Evolutionary conservation across 2,329 filamentous ascomycete species (phyloP), one percentile per base, ranked within the genome.

Genomic region (Beauveria scarabaeidicola): DNA sequence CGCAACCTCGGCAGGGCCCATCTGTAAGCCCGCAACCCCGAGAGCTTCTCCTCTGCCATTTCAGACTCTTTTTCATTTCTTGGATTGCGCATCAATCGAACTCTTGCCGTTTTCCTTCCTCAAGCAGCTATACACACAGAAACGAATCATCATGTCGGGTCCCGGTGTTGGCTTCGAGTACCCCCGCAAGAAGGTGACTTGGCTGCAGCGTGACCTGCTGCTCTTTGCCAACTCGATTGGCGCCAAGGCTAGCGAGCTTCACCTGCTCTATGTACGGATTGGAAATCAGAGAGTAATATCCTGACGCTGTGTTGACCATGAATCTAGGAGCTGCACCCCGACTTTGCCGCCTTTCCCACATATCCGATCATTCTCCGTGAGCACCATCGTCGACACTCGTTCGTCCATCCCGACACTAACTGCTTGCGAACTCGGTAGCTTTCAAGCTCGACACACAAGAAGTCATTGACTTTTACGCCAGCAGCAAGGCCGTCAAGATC

Each of bases 141-240:
- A 27, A 50, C 36, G 23, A 52, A 29, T 43, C 61, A 66, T 46
- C 58, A 73, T 73, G 71, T 73, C 77, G 67, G 75, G 74, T 52
- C 81, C 80, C 61, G 83, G 84, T 65, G 83, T 78, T 70, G 90
- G 91, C 68, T 91, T 92, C 75, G 84, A 94, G 74, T 96, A 89
- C 72, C 90, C 90, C 61, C 74, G 82, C 52, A 78, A 84, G 69
- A 82, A 87, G 69, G 90, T 96, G 11, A 83, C 87, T 67, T 97
- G 91, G 92, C 75, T 90, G 67, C 91, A 92, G 82, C 85, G 92
- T 65, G 92, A 97, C 78, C 84, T 87, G 40, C 80, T 97, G 63
- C 85, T 97, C 63, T 97, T 97, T 73, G 91, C 92, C 66, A 88
- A 88, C 74, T 93, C 88, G 76, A 93, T 97, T 72, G 92, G 92